Evolutionary conservation across 139 green algal species (phyloP).

Genomic region (Coelastrella sp.): DNA sequence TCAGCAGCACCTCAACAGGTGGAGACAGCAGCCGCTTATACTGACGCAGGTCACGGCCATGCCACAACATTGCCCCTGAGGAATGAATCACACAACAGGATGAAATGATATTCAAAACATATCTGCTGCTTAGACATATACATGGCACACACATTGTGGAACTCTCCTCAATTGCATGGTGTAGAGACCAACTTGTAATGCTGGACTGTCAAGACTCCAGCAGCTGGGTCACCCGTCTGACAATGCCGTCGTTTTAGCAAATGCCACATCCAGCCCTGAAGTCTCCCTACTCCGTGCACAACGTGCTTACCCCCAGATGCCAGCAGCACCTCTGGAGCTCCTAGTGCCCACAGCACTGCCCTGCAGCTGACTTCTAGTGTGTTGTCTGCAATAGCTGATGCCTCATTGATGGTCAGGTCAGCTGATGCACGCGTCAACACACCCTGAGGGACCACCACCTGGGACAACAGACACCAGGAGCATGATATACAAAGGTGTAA

Average conservation of each 20-base stretch:
- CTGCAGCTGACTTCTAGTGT: slow-evolving; percentile 83
- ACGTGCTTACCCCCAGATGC: slow-evolving; percentile 61
- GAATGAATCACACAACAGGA: too few relatives aligned
- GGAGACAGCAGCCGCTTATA: slow-evolving; percentile 80
- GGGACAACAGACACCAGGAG: background rate
- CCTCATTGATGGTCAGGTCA: slow-evolving; percentile 82
- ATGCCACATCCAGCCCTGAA: too few relatives aligned
- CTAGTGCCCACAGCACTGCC: slow-evolving; percentile 76
- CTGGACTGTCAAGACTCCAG: too few relatives aligned
- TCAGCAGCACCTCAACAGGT: slow-evolving; percentile 74
- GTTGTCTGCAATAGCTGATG: slow-evolving; percentile 82
- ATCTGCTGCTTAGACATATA: background rate
- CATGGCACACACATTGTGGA: too few relatives aligned
- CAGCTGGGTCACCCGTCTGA: too few relatives aligned
- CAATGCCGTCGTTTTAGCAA: too few relatives aligned
- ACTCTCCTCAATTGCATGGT: too few relatives aligned
- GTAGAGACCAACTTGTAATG: too few relatives aligned
- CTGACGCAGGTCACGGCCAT: slow-evolving; percentile 77
- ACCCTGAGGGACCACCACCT: slow-evolving; percentile 71
- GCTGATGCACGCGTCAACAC: slow-evolving; percentile 60
- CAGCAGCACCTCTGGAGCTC: slow-evolving; percentile 77
- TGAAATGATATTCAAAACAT: too few relatives aligned
- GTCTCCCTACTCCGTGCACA: too few relatives aligned
- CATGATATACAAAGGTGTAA: background rate
- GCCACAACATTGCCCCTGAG: slow-evolving; percentile 79